Percentiles rank a stretch among this genome's conserved stretches.
These are phyloP conservation scores for Marasmius sp. DNA, from an alignment of 1,284 basidiomycete species.

Conservation along the genomic window DNA sequence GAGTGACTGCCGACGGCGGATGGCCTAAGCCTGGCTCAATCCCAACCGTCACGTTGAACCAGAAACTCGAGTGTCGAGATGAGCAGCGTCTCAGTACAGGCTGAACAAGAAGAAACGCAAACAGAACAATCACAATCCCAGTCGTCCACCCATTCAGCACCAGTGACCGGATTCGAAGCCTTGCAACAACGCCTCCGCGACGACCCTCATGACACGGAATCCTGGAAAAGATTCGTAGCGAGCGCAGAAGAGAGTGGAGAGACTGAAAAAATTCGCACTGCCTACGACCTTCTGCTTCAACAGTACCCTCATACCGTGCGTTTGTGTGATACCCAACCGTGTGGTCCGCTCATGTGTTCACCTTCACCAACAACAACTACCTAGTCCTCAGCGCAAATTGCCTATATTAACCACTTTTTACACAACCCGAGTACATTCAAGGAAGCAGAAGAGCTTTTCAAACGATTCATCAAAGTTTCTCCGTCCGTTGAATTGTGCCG, in stretches of 20 bases:
- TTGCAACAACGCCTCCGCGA: constrained; percentile 36
- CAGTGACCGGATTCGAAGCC: constrained; percentile 33
- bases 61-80: not conserved
- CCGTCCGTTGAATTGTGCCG: constrained; percentile 87
- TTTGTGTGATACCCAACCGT: constrained; percentile 12
- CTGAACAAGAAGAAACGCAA: not conserved
- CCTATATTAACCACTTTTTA: constrained; percentile 82
- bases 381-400: constrained; percentile 74
- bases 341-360: too few relatives aligned
- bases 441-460: constrained; percentile 79
- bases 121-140: not conserved
- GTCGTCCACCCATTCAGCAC: not conserved
- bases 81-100: not conserved
- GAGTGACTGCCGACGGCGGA: too few relatives aligned
- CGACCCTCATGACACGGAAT: constrained; percentile 60
- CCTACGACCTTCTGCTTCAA: constrained; percentile 74
- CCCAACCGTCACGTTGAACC: too few relatives aligned
- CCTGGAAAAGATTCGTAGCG: constrained; percentile 68
- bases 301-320: constrained; percentile 79
- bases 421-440: constrained; percentile 59
- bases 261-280: constrained; percentile 64
- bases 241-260: constrained; percentile 68
- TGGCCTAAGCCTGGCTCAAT: too few relatives aligned
- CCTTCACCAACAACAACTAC: too few relatives aligned
- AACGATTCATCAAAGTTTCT: constrained; percentile 77